A percentile compares a stretch with the other conserved stretches of the same genome.
phyloP scores from a whole-genome alignment of 805 yeast species.

The Saccharomycopsis olivae region DNA sequence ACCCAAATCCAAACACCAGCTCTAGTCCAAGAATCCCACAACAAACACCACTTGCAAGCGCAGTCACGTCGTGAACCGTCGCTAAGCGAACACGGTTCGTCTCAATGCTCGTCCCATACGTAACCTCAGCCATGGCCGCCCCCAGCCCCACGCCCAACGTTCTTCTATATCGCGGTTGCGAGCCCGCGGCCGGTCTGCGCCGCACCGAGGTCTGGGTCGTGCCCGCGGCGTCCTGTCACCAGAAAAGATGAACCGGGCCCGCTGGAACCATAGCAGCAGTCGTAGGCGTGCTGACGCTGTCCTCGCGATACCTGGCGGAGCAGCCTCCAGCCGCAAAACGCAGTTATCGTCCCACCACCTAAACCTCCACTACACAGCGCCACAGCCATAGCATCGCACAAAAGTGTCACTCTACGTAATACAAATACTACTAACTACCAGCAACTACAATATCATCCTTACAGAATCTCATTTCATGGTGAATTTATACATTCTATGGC shows the following conservation, averaged over 20 bases:
- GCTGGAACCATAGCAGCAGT: no score
- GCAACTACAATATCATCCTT: not conserved
- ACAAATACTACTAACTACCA: no score
- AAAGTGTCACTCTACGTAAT: no score
- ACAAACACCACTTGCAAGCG: conserved; percentile 8
- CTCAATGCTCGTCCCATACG: conserved; percentile 15
- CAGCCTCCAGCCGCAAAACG: no score
- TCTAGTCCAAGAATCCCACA: conserved; percentile 14
- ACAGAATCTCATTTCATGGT: not conserved
- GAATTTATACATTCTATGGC: no score
- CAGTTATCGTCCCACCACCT: no score
- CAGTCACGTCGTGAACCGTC: conserved; percentile 12
- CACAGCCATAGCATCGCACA: no score
- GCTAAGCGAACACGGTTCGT: conserved; percentile 7
- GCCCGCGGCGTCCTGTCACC: not conserved
- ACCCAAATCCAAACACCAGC: conserved; percentile 13
- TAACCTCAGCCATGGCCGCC: no score
- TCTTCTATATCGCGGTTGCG: not conserved
- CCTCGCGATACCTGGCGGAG: no score
- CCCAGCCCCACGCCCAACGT: conserved; percentile 1
- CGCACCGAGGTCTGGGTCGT: not conserved
- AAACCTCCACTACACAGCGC: no score
- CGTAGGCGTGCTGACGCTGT: no score
- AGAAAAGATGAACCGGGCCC: not conserved
- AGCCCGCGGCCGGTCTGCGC: not conserved